These are phyloP conservation scores for Telfairia occidentalis DNA, from an alignment of 331 rosid species.

Conservation along the genomic window DNA sequence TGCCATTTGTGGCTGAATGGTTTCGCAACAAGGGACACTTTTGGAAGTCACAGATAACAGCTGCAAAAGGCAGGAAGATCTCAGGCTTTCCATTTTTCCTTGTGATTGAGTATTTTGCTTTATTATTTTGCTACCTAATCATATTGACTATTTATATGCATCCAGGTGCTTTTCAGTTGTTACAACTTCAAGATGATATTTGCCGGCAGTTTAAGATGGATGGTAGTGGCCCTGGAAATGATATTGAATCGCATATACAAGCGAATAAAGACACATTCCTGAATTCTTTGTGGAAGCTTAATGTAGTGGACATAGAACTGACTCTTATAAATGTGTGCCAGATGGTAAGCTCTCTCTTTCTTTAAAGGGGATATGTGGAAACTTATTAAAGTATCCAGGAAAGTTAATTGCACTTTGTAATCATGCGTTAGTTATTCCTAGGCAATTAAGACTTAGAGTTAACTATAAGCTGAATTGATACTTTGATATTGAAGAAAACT, in stretches of 20 bases:
- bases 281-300: constrained; percentile 84
- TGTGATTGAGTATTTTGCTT: background rate
- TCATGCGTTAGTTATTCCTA: background rate
- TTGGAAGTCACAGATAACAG: constrained; percentile 85
- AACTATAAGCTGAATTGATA: background rate
- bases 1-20: constrained; percentile 93
- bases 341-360: constrained; percentile 34
- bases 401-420: background rate
- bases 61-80: constrained; percentile 59
- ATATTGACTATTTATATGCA: constrained; percentile 6
- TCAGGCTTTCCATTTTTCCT: background rate
- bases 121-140: constrained; percentile 15
- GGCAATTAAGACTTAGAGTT: background rate
- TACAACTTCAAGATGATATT: constrained; percentile 74
- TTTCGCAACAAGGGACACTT: constrained; percentile 82
- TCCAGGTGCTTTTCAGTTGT: constrained; percentile 68
- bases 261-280: constrained; percentile 57
- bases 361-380: background rate
- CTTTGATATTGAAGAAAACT: background rate
- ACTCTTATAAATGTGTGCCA: constrained; percentile 85
- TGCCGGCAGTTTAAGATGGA: constrained; percentile 50
- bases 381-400: background rate
- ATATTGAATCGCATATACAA: constrained; percentile 55
- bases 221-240: constrained; percentile 37
- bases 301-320: constrained; percentile 83